A percentile compares a stretch with the other conserved stretches of the same genome.
Evolutionary conservation across 352 stramenopile genomes (phyloP).

Genomic region (Phytophthora vignae): DNA sequence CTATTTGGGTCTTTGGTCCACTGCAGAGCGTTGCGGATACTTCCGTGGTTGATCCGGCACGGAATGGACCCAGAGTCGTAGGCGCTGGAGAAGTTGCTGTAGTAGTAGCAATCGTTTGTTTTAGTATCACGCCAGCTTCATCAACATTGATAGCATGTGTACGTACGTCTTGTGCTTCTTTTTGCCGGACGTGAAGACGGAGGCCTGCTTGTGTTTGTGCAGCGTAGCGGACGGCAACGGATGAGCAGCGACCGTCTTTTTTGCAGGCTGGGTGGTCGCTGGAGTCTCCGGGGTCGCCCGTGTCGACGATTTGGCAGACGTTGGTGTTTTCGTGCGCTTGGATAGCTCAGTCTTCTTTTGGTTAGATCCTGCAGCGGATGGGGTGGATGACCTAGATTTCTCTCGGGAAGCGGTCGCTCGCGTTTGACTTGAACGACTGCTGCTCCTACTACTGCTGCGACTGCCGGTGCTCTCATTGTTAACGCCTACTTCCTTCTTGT

Average conservation of each 20-base stretch:
- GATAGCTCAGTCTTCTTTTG: constrained; percentile 23
- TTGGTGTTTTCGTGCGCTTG: constrained; percentile 16
- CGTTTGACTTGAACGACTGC: constrained; percentile 26
- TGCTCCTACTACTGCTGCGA: constrained; percentile 16
- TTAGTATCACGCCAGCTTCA: neutral
- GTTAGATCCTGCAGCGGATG: constrained; percentile 8
- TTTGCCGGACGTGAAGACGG: constrained; percentile 72
- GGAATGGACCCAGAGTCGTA: constrained; percentile 78
- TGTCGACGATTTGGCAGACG: constrained; percentile 19
- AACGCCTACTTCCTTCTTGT: constrained; percentile 9
- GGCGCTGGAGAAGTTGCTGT: constrained; percentile 72
- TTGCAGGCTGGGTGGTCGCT: constrained; percentile 18
- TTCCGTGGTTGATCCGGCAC: constrained; percentile 82
- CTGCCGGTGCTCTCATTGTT: constrained; percentile 24
- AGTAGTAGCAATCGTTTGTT: constrained; percentile 8
- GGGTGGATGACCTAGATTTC: constrained; percentile 20
- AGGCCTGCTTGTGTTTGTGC: constrained; percentile 81
- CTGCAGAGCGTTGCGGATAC: constrained; percentile 77
- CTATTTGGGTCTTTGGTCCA: constrained; percentile 75
- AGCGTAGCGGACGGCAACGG: constrained; percentile 62
- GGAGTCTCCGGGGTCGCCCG: constrained; percentile 1
- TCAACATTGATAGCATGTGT: neutral
- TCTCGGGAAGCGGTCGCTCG: constrained; percentile 20
- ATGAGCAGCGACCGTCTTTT: constrained; percentile 27
- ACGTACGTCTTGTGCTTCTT: constrained; percentile 83